Conservation (phyloP, 2,329 filamentous ascomycete species). For the Verticillium alfalfae region DNA sequence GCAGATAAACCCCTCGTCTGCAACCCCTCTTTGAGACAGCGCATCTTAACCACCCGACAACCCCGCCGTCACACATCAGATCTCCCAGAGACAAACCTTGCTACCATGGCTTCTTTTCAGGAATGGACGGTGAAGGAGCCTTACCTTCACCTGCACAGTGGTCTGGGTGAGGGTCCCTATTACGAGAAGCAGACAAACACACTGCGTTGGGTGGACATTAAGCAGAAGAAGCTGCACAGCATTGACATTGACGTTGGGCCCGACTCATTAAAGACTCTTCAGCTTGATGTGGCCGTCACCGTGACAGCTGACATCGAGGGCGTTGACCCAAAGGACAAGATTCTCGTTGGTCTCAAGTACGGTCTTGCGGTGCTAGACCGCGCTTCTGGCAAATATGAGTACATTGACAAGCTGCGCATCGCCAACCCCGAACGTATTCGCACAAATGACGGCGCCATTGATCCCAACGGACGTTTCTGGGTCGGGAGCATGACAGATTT, state of each 20-base stretch:
- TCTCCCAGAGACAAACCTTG: not conserved
- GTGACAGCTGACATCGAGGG: constrained; percentile 78
- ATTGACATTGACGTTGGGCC: constrained; percentile 61
- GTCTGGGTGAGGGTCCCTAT: constrained; percentile 69
- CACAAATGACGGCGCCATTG: constrained; percentile 78
- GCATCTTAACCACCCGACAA: not conserved
- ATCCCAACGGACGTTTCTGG: constrained; percentile 79
- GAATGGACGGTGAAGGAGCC: constrained; percentile 46
- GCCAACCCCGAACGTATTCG: constrained; percentile 48
- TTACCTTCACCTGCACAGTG: constrained; percentile 59
- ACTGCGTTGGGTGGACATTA: constrained; percentile 79
- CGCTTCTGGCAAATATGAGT: constrained; percentile 45
- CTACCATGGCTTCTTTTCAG: constrained; percentile 32
- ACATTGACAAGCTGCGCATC: constrained; percentile 43
- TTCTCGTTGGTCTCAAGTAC: constrained; percentile 75
- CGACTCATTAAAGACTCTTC: constrained; percentile 54
- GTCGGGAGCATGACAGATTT: constrained; percentile 81
- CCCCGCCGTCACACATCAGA: not conserved
- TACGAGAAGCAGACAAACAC: constrained; percentile 61
- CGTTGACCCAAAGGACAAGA: constrained; percentile 53
- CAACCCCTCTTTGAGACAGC: not conserved
- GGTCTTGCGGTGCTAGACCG: constrained; percentile 76
- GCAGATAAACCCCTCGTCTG: not conserved
- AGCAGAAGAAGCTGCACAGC: constrained; percentile 66
- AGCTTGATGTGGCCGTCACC: constrained; percentile 49